A percentile compares a stretch with the other conserved stretches of the same genome.
Evolutionary conservation across 768 basidiomycete species (phyloP).

Genomic region (Dioszegia crocea): DNA sequence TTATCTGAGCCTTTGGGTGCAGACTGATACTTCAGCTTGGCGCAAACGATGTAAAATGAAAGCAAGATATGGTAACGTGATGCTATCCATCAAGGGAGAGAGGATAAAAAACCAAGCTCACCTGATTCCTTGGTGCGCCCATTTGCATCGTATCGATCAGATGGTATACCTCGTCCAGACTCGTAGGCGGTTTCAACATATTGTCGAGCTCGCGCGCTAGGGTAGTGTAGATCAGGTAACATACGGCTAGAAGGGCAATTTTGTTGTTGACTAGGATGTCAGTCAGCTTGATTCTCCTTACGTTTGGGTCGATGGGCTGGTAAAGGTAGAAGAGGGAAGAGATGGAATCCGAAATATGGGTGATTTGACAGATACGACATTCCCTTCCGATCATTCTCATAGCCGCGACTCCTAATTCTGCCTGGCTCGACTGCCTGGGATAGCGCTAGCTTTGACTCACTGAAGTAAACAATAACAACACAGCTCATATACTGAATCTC

Average conservation of each 20-base stretch:
- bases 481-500: constrained; percentile 29
- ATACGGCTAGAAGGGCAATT: constrained; percentile 26
- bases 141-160: constrained; percentile 5
- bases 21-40: constrained; percentile 5
- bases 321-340: not conserved
- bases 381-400: too few relatives aligned
- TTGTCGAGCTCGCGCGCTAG: constrained; percentile 29
- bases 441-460: constrained; percentile 18
- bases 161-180: constrained; percentile 15
- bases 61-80: too few relatives aligned
- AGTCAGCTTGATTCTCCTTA: not conserved
- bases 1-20: constrained; percentile 12
- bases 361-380: too few relatives aligned
- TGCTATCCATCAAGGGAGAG: too few relatives aligned
- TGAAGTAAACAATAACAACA: constrained; percentile 26
- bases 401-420: too few relatives aligned
- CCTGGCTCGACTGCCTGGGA: too few relatives aligned
- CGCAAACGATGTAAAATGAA: too few relatives aligned
- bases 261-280: constrained; percentile 23
- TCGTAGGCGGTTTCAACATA: constrained; percentile 20
- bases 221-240: constrained; percentile 30
- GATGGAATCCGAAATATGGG: not conserved
- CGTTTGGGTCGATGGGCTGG: not conserved
- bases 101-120: not conserved
- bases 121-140: constrained; percentile 5